phyloP scores from a whole-genome alignment of 176 grass and related monocot species.

The Typha latifolia region DNA sequence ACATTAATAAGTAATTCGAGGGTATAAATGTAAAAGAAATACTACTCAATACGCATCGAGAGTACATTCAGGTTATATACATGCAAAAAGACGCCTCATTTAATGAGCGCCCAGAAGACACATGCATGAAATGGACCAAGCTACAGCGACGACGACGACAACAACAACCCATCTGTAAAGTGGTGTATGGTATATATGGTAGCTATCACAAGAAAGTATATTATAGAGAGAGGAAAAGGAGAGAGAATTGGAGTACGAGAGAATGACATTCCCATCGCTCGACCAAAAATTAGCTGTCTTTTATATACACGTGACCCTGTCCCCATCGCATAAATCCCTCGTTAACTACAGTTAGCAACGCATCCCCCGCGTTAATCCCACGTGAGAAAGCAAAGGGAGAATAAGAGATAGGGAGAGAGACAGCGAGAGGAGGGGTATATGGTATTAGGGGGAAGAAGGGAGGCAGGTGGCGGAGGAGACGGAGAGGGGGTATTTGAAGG shows the following conservation, averaged over 20 bases:
- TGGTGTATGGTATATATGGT: neutral
- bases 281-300: neutral
- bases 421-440: neutral
- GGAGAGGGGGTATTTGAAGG: conserved; percentile 31
- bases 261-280: neutral
- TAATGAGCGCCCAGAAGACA: no score
- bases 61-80: no score
- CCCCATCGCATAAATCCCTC: neutral
- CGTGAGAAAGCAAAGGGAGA: neutral
- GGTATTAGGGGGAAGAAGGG: neutral
- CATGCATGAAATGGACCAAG: no score
- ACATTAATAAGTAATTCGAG: no score
- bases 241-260: neutral
- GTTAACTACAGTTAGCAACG: neutral
- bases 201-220: neutral
- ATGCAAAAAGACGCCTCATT: no score
- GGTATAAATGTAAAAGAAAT: no score
- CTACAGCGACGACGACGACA: no score
- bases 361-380: no score
- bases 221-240: neutral
- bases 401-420: neutral
- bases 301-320: conserved; percentile 4
- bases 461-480: conserved; percentile 27
- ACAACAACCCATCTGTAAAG: neutral
- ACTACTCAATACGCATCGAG: no score